Evolutionary conservation across 441 rosid species (phyloP).

Genomic region (Gossypium davidsonii): DNA sequence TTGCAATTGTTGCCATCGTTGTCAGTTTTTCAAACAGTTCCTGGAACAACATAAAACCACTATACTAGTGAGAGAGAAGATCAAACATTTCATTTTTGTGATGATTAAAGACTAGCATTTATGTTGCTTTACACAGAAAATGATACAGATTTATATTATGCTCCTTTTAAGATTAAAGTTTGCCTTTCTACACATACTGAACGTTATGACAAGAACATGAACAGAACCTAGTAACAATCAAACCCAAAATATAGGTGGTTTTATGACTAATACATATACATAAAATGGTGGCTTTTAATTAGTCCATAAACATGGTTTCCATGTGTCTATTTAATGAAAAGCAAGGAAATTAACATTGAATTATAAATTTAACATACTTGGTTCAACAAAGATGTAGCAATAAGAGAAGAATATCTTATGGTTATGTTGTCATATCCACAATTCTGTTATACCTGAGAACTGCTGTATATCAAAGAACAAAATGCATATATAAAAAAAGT

Average conservation of each 20-base stretch:
- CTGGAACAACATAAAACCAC: slow-evolving; percentile 27
- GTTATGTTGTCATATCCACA: neutral
- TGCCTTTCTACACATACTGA: no score
- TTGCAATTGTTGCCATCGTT: slow-evolving; percentile 51
- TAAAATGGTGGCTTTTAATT: neutral
- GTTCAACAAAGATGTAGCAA: neutral
- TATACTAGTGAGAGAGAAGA: neutral
- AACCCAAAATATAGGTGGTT: neutral
- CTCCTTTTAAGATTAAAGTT: no score
- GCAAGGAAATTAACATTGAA: neutral
- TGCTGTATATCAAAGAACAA: neutral
- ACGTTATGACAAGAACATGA: no score
- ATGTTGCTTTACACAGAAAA: no score
- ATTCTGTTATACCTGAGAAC: neutral
- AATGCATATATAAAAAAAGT: neutral
- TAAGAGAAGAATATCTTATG: neutral
- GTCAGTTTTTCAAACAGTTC: slow-evolving; percentile 68
- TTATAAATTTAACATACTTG: neutral
- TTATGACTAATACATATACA: neutral
- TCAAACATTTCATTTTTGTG: neutral
- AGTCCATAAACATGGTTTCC: neutral
- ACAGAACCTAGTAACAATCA: no score
- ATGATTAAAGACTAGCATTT: neutral
- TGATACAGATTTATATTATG: no score
- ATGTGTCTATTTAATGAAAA: neutral